A percentile compares a stretch with the other conserved stretches of the same genome.
Conservation (phyloP, 2,329 filamentous ascomycete species). For the Aureobasidium sp. region DNA sequence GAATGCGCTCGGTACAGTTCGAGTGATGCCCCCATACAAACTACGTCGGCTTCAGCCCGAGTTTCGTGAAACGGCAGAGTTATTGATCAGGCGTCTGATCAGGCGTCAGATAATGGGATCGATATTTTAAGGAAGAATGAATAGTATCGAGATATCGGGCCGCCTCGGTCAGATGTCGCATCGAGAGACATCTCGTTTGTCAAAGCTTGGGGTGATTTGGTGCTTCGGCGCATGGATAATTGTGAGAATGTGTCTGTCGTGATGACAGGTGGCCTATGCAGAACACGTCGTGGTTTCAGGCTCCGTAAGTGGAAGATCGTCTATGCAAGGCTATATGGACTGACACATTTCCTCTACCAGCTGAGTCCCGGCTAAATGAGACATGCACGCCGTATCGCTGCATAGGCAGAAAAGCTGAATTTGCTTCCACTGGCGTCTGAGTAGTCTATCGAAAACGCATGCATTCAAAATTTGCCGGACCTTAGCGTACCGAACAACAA, state of each 20-base stretch:
- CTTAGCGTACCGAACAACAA: neutral
- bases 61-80: no score
- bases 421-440: neutral
- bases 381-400: neutral
- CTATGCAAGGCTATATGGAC: neutral
- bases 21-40: no score
- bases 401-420: neutral
- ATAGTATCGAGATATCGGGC: no score
- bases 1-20: no score
- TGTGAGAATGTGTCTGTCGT: neutral
- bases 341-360: neutral
- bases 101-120: no score
- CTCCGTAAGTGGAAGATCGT: neutral
- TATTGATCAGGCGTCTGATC: no score
- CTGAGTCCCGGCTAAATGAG: neutral
- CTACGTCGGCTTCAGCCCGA: no score
- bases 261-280: neutral
- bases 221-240: neutral
- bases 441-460: neutral
- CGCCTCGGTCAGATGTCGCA: no score
- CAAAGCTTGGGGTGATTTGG: neutral
- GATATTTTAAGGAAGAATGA: no score
- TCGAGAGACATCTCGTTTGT: neutral
- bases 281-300: neutral
- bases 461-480: neutral